These are phyloP conservation scores for Aspergillus cejpii DNA, from an alignment of 2,329 filamentous ascomycete genomes.

Conservation along the genomic window DNA sequence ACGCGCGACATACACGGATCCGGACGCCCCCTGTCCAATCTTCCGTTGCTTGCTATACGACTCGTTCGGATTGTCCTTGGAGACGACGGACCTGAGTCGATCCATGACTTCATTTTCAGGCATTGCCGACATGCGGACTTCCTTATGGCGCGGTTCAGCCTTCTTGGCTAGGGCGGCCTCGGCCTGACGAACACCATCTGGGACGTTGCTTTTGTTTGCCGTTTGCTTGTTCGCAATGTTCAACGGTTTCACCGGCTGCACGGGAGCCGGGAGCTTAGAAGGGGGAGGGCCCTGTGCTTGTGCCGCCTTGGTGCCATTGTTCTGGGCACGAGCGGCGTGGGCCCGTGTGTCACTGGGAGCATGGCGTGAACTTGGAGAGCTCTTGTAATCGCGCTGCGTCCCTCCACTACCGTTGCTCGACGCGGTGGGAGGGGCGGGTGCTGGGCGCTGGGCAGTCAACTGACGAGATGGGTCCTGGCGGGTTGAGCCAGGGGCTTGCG, in stretches of 20 bases:
- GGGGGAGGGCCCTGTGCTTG: constrained; percentile 44
- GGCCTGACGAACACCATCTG: constrained; percentile 76
- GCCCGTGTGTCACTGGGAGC: constrained; percentile 30
- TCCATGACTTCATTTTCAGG: constrained; percentile 95
- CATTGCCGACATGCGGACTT: constrained; percentile 98
- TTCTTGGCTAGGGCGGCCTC: constrained; percentile 85
- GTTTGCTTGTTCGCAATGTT: constrained; percentile 65
- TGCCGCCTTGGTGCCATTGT: constrained; percentile 41
- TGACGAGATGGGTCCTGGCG: constrained; percentile 49
- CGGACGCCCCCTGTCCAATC: constrained; percentile 96
- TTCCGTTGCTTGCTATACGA: constrained; percentile 99
- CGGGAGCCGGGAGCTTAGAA: constrained; percentile 54
- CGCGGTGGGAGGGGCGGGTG: constrained; percentile 62
- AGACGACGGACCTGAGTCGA: constrained; percentile 87
- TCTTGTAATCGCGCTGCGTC: constrained; percentile 30
- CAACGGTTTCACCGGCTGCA: constrained; percentile 63
- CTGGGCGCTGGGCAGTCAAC: constrained; percentile 68
- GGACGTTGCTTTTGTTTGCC: constrained; percentile 38
- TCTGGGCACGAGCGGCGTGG: constrained; percentile 40
- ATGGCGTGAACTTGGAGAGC: constrained; percentile 33
- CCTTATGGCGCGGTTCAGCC: constrained; percentile 69
- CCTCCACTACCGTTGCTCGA: constrained; percentile 27
- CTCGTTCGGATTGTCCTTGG: constrained; percentile 86
- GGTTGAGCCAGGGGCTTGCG: constrained; percentile 60
- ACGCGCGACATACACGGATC: constrained; percentile 95